Evolutionary conservation across 768 basidiomycete genomes (phyloP).

Genomic region (Albatrellus ellisii): DNA sequence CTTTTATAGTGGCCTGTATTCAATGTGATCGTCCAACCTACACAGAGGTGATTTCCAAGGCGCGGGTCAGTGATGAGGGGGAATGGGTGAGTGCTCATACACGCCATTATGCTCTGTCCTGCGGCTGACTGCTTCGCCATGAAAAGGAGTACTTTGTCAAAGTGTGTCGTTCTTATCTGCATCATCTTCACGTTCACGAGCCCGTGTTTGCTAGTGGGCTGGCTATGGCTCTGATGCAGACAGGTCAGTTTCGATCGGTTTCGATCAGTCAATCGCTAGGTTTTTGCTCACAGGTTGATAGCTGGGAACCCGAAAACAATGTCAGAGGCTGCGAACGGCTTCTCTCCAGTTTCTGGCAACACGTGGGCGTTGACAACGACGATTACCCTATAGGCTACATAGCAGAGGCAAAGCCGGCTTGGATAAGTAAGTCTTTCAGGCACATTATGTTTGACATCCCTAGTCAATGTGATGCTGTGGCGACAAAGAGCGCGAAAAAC

Average conservation of each 20-base stretch:
- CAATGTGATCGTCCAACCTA: not conserved
- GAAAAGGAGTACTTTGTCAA: constrained; percentile 55
- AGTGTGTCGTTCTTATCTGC: constrained; percentile 23
- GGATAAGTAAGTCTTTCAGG: constrained; percentile 48
- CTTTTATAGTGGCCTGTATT: too few species aligned
- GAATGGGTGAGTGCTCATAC: constrained; percentile 35
- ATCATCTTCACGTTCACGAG: not conserved
- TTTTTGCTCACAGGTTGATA: constrained; percentile 18
- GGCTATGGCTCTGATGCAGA: constrained; percentile 43
- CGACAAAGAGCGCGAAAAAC: too few species aligned
- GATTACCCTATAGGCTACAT: constrained; percentile 39
- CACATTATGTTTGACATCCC: not conserved
- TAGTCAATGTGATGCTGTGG: too few species aligned
- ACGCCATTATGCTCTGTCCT: not conserved
- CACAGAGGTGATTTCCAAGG: constrained; percentile 47
- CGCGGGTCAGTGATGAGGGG: constrained; percentile 34
- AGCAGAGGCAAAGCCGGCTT: constrained; percentile 28
- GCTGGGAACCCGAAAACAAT: constrained; percentile 61
- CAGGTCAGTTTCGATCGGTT: constrained; percentile 26
- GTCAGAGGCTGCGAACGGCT: constrained; percentile 43
- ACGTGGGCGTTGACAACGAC: constrained; percentile 41
- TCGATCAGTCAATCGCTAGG: not conserved
- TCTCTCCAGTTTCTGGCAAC: constrained; percentile 40
- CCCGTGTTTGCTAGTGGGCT: constrained; percentile 40
- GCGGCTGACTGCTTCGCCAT: not conserved